Conservation (phyloP, 805 yeast species). For the Lipomyces starkeyi region DNA sequence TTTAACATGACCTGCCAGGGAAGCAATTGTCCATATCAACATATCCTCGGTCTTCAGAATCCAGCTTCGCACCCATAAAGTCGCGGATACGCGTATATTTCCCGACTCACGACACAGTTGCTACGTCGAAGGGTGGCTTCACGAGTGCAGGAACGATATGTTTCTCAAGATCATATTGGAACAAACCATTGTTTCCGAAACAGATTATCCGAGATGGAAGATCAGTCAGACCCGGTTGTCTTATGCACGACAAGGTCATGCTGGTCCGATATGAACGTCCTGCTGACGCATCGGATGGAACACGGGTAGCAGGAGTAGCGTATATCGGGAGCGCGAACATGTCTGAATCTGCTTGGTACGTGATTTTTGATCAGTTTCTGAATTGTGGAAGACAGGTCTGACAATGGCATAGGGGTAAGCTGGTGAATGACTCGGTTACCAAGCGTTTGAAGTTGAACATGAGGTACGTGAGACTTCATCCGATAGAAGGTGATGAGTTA, state of each 20-base stretch:
- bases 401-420: slow-evolving; percentile 31
- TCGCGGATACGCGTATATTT: slow-evolving; percentile 31
- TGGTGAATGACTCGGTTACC: slow-evolving; percentile 21
- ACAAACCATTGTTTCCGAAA: slow-evolving; percentile 30
- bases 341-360: slow-evolving; percentile 38
- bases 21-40: slow-evolving; percentile 9
- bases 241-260: slow-evolving; percentile 37
- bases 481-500: background rate
- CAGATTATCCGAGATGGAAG: slow-evolving; percentile 32
- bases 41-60: slow-evolving; percentile 1
- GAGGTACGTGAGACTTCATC: slow-evolving; percentile 10
- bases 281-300: slow-evolving; percentile 11
- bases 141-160: slow-evolving; percentile 34
- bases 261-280: slow-evolving; percentile 26
- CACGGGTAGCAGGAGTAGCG: slow-evolving; percentile 14
- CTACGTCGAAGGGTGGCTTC: slow-evolving; percentile 28
- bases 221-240: slow-evolving; percentile 29
- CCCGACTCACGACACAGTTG: slow-evolving; percentile 36
- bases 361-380: too few relatives aligned
- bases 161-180: slow-evolving; percentile 26
- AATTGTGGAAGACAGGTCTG: background rate
- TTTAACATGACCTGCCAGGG: slow-evolving; percentile 6
- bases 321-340: slow-evolving; percentile 38
- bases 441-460: slow-evolving; percentile 23
- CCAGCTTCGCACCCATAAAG: slow-evolving; percentile 5